Conservation (phyloP, 805 yeast species). For the Kodamaea neixiangensis region DNA sequence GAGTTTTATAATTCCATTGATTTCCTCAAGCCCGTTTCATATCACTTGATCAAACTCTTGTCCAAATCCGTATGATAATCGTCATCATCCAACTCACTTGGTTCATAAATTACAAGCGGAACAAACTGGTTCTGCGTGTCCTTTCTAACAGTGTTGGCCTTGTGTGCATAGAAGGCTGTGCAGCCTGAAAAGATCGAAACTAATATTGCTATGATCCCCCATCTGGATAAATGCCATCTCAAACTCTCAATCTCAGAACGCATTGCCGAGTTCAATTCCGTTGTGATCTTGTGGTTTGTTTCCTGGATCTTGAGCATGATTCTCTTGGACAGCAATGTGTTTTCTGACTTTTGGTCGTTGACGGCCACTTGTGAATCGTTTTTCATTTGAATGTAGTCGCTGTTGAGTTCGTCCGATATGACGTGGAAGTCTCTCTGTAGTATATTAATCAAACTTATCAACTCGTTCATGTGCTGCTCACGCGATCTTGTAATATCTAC, state of each 20-base stretch:
- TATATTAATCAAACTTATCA: slow-evolving; percentile 64
- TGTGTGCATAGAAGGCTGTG: slow-evolving; percentile 53
- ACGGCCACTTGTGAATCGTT: slow-evolving; percentile 82
- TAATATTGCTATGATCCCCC: slow-evolving; percentile 78
- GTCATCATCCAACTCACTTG: slow-evolving; percentile 54
- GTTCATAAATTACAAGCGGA: slow-evolving; percentile 44
- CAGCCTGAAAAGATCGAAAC: slow-evolving; percentile 59
- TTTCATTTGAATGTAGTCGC: slow-evolving; percentile 56
- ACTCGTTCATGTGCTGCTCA: slow-evolving; percentile 65
- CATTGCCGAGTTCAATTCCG: slow-evolving; percentile 77
- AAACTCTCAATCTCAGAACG: slow-evolving; percentile 84
- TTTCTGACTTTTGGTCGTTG: slow-evolving; percentile 83
- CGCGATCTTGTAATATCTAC: slow-evolving; percentile 76
- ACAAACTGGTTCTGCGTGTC: slow-evolving; percentile 37
- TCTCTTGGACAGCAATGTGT: slow-evolving; percentile 69
- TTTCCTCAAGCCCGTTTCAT: background rate
- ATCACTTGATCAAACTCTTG: slow-evolving; percentile 19
- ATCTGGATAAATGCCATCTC: slow-evolving; percentile 90
- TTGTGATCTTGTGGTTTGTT: slow-evolving; percentile 78
- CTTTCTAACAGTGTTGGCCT: slow-evolving; percentile 23
- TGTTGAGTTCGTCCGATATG: slow-evolving; percentile 72
- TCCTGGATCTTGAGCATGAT: slow-evolving; percentile 75
- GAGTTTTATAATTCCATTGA: background rate
- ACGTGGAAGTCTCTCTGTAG: slow-evolving; percentile 72
- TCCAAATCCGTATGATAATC: slow-evolving; percentile 60